These are phyloP conservation scores for Cochlearia excelsa DNA, from an alignment of 345 rosid genomes.

Conservation along the genomic window DNA sequence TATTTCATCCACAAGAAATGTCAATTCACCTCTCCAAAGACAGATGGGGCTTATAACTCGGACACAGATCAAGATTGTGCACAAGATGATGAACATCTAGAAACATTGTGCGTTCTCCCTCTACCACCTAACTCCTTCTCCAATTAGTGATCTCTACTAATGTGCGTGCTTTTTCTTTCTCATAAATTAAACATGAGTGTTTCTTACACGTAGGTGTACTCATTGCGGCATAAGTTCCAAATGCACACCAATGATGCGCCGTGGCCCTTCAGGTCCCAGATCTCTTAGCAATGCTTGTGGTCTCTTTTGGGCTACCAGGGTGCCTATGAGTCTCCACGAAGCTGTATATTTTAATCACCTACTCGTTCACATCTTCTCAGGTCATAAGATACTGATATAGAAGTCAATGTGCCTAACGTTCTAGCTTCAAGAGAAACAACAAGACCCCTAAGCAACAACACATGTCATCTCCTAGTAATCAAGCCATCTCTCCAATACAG, in stretches of 20 bases:
- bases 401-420: constrained; percentile 7
- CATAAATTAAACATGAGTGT: neutral
- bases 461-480: constrained; percentile 33
- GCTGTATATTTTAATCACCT: neutral
- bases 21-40: constrained; percentile 71
- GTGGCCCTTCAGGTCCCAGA: constrained; percentile 95
- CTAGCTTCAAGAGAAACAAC: constrained; percentile 42
- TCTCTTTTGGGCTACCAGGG: constrained; percentile 92
- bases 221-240: constrained; percentile 89
- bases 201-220: constrained; percentile 52
- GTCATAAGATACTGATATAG: no score
- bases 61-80: constrained; percentile 61
- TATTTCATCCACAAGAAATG: constrained; percentile 47
- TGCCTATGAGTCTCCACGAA: constrained; percentile 33
- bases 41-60: constrained; percentile 61
- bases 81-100: constrained; percentile 61
- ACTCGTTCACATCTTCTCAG: no score
- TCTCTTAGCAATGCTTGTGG: constrained; percentile 99
- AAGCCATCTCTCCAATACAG: constrained; percentile 26
- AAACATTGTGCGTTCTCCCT: constrained; percentile 61
- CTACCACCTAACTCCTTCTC: constrained; percentile 8
- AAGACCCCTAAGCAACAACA: constrained; percentile 33
- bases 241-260: constrained; percentile 97
- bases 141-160: neutral
- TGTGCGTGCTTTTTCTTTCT: neutral